Evolutionary conservation across 2,329 filamentous ascomycete species (phyloP).

Genomic region (Cladosporium sp.): DNA sequence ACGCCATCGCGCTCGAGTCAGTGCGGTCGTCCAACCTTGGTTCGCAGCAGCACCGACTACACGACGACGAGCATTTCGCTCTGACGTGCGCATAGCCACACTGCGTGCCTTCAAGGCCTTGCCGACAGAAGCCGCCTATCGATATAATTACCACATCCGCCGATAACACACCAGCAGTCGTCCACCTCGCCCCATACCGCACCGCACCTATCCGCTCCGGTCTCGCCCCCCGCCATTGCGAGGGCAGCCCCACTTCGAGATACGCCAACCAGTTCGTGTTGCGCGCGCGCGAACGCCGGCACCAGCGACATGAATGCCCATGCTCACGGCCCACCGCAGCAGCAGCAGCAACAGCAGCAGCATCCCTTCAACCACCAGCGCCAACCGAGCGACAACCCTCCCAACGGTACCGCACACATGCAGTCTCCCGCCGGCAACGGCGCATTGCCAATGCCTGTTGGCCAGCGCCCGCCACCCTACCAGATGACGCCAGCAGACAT

Average conservation of each 20-base stretch:
- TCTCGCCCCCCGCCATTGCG: constrained; percentile 1
- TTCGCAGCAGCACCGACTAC: not conserved
- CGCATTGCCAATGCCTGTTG: constrained; percentile 27
- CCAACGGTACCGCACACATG: constrained; percentile 6
- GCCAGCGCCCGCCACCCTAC: constrained; percentile 18
- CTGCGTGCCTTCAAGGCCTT: not conserved
- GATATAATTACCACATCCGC: not conserved
- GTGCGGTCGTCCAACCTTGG: not conserved
- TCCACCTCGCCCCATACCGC: not conserved
- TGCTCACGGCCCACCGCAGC: constrained; percentile 7
- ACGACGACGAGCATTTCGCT: not conserved
- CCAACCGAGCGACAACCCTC: constrained; percentile 3
- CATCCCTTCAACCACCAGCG: constrained; percentile 4
- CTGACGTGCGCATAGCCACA: not conserved
- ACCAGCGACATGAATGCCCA: constrained; percentile 6
- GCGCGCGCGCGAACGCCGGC: not conserved
- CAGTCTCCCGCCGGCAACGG: constrained; percentile 19
- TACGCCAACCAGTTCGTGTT: constrained; percentile 6
- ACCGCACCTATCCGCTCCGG: not conserved
- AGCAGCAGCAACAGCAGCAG: constrained; percentile 1
- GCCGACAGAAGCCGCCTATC: not conserved
- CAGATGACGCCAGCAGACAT: constrained; percentile 16
- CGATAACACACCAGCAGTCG: not conserved
- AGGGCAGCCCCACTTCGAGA: not conserved
- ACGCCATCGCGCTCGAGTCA: not conserved